Conservation (phyloP, 345 rosid species). For the Linum tenue region DNA sequence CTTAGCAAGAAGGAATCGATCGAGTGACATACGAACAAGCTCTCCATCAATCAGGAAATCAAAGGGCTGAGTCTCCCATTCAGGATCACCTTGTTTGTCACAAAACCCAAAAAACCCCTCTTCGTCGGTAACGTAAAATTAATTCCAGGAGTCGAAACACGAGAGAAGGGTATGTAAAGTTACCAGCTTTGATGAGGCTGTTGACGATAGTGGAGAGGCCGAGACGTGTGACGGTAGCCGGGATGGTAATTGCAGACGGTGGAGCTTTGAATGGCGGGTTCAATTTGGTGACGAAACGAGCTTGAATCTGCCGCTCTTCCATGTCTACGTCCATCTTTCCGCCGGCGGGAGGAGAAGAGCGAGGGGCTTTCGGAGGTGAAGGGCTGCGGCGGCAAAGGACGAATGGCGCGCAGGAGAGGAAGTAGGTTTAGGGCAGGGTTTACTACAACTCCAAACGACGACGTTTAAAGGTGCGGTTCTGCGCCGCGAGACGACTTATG, state of each 20-base stretch:
- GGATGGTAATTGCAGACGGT: slow-evolving; percentile 53
- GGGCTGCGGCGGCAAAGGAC: neutral
- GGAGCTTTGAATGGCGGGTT: slow-evolving; percentile 50
- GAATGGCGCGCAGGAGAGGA: neutral
- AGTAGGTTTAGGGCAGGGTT: neutral
- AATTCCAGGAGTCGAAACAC: neutral
- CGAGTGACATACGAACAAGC: slow-evolving; percentile 82
- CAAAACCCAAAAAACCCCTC: slow-evolving; percentile 1
- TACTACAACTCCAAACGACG: neutral
- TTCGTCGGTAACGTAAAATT: neutral
- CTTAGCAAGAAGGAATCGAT: slow-evolving; percentile 73
- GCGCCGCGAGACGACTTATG: too few relatives aligned
- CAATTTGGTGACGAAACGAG: slow-evolving; percentile 79
- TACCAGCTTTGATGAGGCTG: slow-evolving; percentile 48
- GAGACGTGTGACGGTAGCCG: slow-evolving; percentile 68
- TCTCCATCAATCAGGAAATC: slow-evolving; percentile 92
- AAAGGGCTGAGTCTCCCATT: slow-evolving; percentile 65
- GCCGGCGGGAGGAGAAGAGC: neutral
- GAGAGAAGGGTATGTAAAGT: neutral
- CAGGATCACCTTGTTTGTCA: slow-evolving; percentile 45
- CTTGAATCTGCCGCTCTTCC: slow-evolving; percentile 45
- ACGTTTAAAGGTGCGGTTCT: too few relatives aligned
- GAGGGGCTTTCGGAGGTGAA: neutral
- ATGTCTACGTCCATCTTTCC: slow-evolving; percentile 12
- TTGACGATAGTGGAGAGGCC: slow-evolving; percentile 85